Conservation (phyloP, 495 filamentous ascomycete species). For the Lentithecium fluviatile region DNA sequence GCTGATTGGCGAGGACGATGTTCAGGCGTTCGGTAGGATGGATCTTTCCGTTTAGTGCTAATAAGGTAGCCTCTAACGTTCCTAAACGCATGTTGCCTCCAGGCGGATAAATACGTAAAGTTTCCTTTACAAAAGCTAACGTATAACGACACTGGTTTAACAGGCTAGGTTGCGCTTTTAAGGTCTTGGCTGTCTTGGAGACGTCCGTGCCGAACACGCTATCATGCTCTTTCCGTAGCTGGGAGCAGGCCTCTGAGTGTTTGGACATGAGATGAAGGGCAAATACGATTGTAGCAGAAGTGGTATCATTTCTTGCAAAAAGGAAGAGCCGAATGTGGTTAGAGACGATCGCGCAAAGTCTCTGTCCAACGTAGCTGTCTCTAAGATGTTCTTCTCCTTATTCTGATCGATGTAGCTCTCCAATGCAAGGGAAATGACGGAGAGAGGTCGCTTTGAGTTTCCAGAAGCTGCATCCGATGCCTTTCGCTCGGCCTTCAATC, state of each 20-base stretch:
- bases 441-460: too few species aligned
- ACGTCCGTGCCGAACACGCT: not conserved
- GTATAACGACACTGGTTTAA: slow-evolving; percentile 20
- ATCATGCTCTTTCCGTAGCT: slow-evolving; percentile 11
- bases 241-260: slow-evolving; percentile 39
- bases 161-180: slow-evolving; percentile 12
- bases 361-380: not conserved
- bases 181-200: not conserved
- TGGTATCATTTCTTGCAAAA: slow-evolving; percentile 53
- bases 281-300: slow-evolving; percentile 44
- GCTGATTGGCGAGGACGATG: not conserved
- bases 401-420: too few species aligned
- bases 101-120: slow-evolving; percentile 20
- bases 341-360: not conserved
- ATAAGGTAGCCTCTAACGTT: not conserved
- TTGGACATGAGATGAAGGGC: slow-evolving; percentile 49
- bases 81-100: slow-evolving; percentile 19
- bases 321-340: slow-evolving; percentile 42
- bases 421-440: too few species aligned
- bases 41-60: too few species aligned
- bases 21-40: too few species aligned
- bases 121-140: slow-evolving; percentile 25
- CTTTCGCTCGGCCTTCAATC: too few species aligned
- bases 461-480: too few species aligned
- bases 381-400: too few species aligned